Base-by-base conservation (phyloP, 257 asterid species). In the Fraxinus pennsylvanica region DNA sequence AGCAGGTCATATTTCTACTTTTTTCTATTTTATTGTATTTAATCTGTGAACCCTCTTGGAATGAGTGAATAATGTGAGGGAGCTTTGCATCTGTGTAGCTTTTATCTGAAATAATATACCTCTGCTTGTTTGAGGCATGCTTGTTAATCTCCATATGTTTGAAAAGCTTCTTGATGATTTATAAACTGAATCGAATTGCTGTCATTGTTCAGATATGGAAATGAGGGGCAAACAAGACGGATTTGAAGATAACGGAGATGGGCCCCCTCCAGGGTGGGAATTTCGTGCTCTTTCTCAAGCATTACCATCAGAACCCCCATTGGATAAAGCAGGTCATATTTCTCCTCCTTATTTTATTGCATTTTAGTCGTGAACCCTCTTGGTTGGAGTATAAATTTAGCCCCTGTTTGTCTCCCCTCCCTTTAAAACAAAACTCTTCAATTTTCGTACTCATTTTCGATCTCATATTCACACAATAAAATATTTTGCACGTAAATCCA, bases 251-350 rank as follows among this genome's bases (percentile, higher is more conserved):
- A 38, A 77, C 19, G 82, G 71, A 66, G 78, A 71, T 22, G 90
- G 92, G 33, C 92, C 94, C 12, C 91, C 94, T 39, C 96, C 94
- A 6, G 91, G 94, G 67, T 89, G 94, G 92, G 86, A 80, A 72
- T 78, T 88, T 65, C 52, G 36, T 77, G 74, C 83, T 69, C 90
- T 84, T 70, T 86, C 52, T 74, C 82, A 71, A 80, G 86, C 81
- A 5, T 77, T 81, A 77, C 87, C 91, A 22, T 67, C 82, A n/a
- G 75, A 71, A 80, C 52, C 29, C 29, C 9, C 66, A 57, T 57
- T 57, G 27, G 29, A 33, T 71, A 41, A 81, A 57, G 35, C 87
- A 82, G 90, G 92, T 80, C 38, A 67, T 33, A 2, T 45, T 78
- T 78, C 32, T 73, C 25, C 17, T 77, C 25, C 17, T 77, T 45